A percentile compares a stretch with the other conserved stretches of the same genome.
These are phyloP conservation scores for Annona squamosa DNA, from an alignment of 164 flowering plant genomes.

Conservation along the genomic window DNA sequence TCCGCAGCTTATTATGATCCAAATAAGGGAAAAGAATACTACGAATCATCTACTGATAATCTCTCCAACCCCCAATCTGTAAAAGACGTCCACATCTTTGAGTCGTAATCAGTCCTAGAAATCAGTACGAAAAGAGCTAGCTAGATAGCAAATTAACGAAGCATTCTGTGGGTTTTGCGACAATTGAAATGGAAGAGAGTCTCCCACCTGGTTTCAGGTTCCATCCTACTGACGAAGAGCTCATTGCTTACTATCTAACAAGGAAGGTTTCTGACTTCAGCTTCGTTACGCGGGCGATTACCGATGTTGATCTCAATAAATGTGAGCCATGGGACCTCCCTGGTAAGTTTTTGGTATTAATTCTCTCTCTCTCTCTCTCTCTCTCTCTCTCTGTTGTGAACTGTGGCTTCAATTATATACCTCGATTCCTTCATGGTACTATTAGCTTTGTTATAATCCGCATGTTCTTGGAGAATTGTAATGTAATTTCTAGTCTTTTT, in stretches of 20 bases:
- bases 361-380: not conserved
- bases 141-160: not conserved
- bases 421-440: not conserved
- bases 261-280: constrained; percentile 53
- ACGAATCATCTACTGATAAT: not conserved
- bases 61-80: not conserved
- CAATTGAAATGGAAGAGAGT: constrained; percentile 42
- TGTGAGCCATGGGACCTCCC: constrained; percentile 87
- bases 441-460: not conserved
- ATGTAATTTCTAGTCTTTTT: not conserved
- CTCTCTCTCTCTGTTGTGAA: not conserved
- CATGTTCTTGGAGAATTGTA: too few species aligned
- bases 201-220: constrained; percentile 80
- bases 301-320: constrained; percentile 71
- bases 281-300: constrained; percentile 46
- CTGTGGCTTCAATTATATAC: not conserved
- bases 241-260: constrained; percentile 57
- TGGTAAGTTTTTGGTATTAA: constrained; percentile 22
- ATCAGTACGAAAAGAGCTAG: not conserved
- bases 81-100: not conserved
- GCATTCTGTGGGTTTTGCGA: not conserved
- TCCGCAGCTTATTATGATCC: not conserved
- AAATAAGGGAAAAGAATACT: not conserved
- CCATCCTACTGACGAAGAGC: constrained; percentile 75
- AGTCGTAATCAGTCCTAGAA: not conserved